Conservation (phyloP, 176 grass and related monocot species). For the Rhynchospora breviuscula region DNA sequence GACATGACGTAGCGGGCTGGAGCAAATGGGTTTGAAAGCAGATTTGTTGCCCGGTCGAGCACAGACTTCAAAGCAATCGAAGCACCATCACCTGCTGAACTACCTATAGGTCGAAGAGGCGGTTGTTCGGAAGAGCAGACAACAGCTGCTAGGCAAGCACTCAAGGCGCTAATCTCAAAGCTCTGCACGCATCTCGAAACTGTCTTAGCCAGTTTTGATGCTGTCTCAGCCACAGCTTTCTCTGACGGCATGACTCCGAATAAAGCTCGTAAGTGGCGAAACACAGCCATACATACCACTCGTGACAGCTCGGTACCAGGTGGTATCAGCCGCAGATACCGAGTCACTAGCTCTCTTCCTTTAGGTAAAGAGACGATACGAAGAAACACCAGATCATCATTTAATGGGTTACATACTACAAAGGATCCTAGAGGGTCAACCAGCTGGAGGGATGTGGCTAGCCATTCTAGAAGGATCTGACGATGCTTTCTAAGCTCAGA, state of each 20-base stretch:
- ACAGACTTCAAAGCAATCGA: conserved; percentile 24
- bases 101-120: conserved; percentile 34
- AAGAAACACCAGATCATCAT: conserved; percentile 39
- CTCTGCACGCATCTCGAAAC: conserved; percentile 25
- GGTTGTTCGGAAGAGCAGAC: conserved; percentile 47
- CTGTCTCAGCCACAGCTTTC: conserved; percentile 17
- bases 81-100: conserved; percentile 36
- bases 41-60: conserved; percentile 25
- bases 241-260: conserved; percentile 30
- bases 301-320: conserved; percentile 31
- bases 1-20: conserved; percentile 16
- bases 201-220: conserved; percentile 20
- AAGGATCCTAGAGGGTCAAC: conserved; percentile 31
- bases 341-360: conserved; percentile 30
- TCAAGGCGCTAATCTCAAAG: conserved; percentile 34
- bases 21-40: conserved; percentile 19
- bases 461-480: conserved; percentile 30
- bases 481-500: conserved; percentile 25
- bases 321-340: conserved; percentile 24
- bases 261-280: conserved; percentile 39
- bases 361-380: conserved; percentile 33
- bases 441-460: conserved; percentile 33
- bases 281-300: conserved; percentile 41
- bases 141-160: conserved; percentile 36
- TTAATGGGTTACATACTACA: conserved; percentile 19